Evolutionary conservation across 139 green algal genomes (phyloP), one percentile per base, ranked within the genome.

Genomic region (Eudorina sp.): DNA sequence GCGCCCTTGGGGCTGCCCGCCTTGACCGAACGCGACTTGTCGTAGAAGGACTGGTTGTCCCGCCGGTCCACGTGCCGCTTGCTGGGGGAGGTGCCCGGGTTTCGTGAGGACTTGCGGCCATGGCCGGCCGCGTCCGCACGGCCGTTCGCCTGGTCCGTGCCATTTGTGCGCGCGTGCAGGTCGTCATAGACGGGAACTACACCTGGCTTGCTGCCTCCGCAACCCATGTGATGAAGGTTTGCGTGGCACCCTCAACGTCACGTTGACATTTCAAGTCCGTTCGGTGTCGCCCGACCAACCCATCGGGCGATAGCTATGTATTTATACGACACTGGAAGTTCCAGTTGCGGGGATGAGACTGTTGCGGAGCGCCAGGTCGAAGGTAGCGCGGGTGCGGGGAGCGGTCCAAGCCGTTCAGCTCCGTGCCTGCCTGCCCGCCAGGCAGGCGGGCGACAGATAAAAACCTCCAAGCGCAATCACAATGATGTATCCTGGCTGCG

Each of bases 11-110:
- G 3, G 53, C 27, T n/a, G 43, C 51, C 78, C 4, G 31, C 46
- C 23, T 87, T 87, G 2, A 4, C 27, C 27, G 62, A 79, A 6
- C 81, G 81, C 8, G 62, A 79, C n/a, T 87, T 87, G 64, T 87
- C 81, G 23, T 53, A 87, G 45, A 87, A 87, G 31, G 64, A 79
- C 45, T 68, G 81, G 46, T 87, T 87, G 9, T 69, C 81, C 64
- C 60, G 60, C 1, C 81, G 81, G 45, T 87, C 64, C 7, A 87
- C 14, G 0, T 79, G 64, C 45, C 81, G 64, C 45, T 76, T 86
- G 40, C 64, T 75, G 81, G n/a, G 53, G 2, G 45, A 58, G 0
- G 21, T 38, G 25, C 38, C 31, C n/a, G 78, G 46, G 0, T 46
- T n/a, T 0, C 81, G 62, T 14, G 68, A 9, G 8, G 80, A 77